Evolutionary conservation across 116 monocot species (phyloP).

Genomic region (Trichopus zeylanicus): DNA sequence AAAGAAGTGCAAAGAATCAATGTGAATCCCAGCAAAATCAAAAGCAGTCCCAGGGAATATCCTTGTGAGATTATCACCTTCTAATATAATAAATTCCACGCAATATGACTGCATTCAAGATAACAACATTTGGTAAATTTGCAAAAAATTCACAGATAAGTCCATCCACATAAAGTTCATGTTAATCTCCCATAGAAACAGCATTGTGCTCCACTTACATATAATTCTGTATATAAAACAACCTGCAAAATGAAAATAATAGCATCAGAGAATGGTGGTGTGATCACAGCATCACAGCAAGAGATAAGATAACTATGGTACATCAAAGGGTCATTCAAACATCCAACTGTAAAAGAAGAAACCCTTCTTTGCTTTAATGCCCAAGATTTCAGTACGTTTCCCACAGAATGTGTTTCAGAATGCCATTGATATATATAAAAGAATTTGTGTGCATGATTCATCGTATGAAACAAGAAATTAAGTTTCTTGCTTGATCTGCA

Average conservation of each 20-base stretch:
- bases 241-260: slow-evolving; percentile 37
- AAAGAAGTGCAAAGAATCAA: slow-evolving; percentile 67
- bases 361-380: no score
- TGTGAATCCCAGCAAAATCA: slow-evolving; percentile 47
- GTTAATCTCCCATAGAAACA: background rate
- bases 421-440: no score
- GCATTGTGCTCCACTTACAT: slow-evolving; percentile 36
- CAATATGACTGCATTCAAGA: slow-evolving; percentile 73
- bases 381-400: no score
- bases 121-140: slow-evolving; percentile 3
- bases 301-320: background rate
- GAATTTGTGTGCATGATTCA: no score
- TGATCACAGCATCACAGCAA: background rate
- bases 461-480: no score
- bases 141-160: background rate
- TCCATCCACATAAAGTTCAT: background rate
- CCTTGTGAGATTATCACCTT: slow-evolving; percentile 87
- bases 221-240: slow-evolving; percentile 56
- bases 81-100: slow-evolving; percentile 91
- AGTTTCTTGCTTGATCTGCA: background rate
- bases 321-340: no score
- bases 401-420: no score
- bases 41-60: slow-evolving; percentile 61
- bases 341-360: no score
- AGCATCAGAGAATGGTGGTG: background rate